Evolutionary conservation across 1,284 basidiomycete species (phyloP).

Genomic region (Ustilago cynodontis): DNA sequence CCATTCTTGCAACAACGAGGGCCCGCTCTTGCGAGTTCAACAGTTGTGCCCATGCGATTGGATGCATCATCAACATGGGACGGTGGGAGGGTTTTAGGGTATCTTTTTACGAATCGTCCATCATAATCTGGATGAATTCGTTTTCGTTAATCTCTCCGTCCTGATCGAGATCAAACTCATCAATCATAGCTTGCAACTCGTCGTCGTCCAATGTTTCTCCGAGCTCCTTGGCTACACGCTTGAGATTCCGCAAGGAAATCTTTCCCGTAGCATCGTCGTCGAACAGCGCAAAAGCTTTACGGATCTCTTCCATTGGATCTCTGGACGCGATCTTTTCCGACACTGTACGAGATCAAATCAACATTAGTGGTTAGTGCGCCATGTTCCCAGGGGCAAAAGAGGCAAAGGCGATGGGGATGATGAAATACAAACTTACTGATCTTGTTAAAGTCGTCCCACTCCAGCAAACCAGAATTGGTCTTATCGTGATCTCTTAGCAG

Average conservation of each 20-base stretch:
- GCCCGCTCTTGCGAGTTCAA: not conserved
- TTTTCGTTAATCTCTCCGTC: conserved; percentile 96
- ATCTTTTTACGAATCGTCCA: conserved; percentile 76
- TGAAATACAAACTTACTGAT: conserved; percentile 80
- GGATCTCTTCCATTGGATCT: conserved; percentile 96
- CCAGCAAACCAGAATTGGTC: conserved; percentile 88
- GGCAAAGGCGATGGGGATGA: too few species aligned
- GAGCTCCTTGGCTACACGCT: conserved; percentile 95
- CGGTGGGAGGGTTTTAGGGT: not conserved
- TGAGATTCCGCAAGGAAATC: conserved; percentile 89
- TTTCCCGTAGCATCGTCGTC: conserved; percentile 96
- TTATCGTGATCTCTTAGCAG: conserved; percentile 92
- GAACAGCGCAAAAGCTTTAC: conserved; percentile 93
- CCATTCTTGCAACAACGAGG: too few species aligned
- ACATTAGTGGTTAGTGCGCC: too few species aligned
- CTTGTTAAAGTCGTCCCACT: conserved; percentile 92
- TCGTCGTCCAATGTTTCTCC: conserved; percentile 96
- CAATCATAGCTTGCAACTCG: conserved; percentile 99
- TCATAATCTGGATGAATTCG: conserved; percentile 96
- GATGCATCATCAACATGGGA: not conserved
- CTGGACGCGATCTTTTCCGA: conserved; percentile 90
- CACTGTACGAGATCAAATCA: conserved; percentile 75
- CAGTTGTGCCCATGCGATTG: not conserved
- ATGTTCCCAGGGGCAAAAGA: too few species aligned
- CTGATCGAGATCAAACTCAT: conserved; percentile 98